These are phyloP conservation scores for Alternaria consortialis DNA, from an alignment of 2,329 filamentous ascomycete genomes.

Conservation along the genomic window DNA sequence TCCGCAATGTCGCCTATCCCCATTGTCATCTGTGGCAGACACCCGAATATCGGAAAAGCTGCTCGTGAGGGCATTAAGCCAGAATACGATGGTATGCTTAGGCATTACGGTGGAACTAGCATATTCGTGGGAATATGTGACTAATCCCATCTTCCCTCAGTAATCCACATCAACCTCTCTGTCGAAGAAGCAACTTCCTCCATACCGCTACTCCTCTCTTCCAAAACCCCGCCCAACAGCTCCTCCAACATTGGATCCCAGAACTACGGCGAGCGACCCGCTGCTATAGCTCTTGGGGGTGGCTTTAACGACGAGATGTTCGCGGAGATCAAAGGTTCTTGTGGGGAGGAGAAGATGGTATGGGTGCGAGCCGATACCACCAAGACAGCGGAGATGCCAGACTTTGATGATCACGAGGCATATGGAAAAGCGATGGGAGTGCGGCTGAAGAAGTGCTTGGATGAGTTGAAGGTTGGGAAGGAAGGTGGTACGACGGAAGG, in stretches of 20 bases:
- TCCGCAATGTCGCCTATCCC: constrained; percentile 21
- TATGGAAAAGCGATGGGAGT: constrained; percentile 16
- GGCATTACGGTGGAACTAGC: neutral
- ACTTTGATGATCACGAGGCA: constrained; percentile 7
- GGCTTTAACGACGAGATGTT: constrained; percentile 7
- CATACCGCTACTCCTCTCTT: constrained; percentile 13
- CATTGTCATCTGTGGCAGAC: constrained; percentile 23
- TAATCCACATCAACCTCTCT: constrained; percentile 24
- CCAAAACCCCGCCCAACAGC: neutral
- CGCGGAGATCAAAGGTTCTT: constrained; percentile 1
- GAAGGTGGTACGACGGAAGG: constrained; percentile 10
- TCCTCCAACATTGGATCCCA: neutral
- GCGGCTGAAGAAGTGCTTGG: constrained; percentile 17
- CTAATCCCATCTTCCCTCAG: neutral
- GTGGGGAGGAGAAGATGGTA: constrained; percentile 8
- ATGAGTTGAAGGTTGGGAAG: constrained; percentile 10
- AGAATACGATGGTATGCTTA: constrained; percentile 24
- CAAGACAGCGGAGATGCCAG: constrained; percentile 4
- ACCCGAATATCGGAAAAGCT: constrained; percentile 10
- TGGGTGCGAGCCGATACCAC: constrained; percentile 20
- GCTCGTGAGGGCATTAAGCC: constrained; percentile 18
- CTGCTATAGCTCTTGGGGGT: neutral
- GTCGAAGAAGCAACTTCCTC: constrained; percentile 13
- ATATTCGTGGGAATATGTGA: neutral
- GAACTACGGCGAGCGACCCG: neutral